Base-by-base conservation (phyloP, 495 filamentous ascomycete species). In the Penicillium canescens region DNA sequence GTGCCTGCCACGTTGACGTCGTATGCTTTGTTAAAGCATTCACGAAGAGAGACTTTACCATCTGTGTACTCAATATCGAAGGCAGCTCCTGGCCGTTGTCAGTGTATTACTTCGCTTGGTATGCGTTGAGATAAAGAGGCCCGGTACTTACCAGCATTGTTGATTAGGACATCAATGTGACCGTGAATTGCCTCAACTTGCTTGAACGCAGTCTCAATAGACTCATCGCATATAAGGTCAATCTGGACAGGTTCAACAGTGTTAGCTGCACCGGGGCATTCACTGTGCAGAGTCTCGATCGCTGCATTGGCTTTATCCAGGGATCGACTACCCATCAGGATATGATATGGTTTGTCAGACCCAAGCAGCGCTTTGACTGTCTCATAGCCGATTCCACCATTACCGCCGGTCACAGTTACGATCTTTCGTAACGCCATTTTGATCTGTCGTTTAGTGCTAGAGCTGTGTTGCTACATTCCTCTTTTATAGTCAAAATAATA, bases 1-100 rank as follows among this genome's bases (percentile, higher is more conserved):
- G 80, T 73, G 28, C 79, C 77, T 4, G 80, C 48, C 6, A 80
- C 71, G 50, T 84, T 84, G 24, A 76, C 65, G 52, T 79, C 65
- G 57, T 71, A 73, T 41, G 73, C 54, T n/a, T 71, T 69, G 52
- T 62, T 79, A 49, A 67, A 77, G 54, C 52, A 60, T 10, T 77
- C 72, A n/a, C 78, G 75, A 20, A 76, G 58, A 20, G 65, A 62
- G 41, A 74, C 44, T 12, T 57, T 56, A 36, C 72, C 66, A n/a
- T 39, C 33, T 3, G 59, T 35, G 51, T 60, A 62, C 9, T 67
- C 63, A n/a, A 53, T 18, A 40, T 73, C 73, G 46, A 65, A 66
- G 2, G 56, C 49, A 0, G 59, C 66, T 7, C 76, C 76, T 53
- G 57, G 59, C 31, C 69, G 68, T 51, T 67, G 28, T 47, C 11